phyloP scores from a whole-genome alignment of 495 filamentous ascomycete genomes.

The Aspergillus mulundensis region DNA sequence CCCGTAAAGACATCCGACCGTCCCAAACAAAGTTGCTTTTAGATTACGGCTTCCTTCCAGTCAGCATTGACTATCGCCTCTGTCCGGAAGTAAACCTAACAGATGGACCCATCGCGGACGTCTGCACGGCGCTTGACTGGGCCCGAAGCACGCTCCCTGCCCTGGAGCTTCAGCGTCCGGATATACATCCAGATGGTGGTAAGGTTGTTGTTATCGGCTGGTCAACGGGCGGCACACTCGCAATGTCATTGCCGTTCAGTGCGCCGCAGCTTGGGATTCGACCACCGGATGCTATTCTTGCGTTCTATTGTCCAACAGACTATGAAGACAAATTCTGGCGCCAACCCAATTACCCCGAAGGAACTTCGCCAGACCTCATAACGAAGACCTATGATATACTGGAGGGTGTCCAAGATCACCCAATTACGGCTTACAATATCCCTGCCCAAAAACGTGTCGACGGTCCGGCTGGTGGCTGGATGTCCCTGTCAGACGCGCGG shows the following conservation, averaged over 20 bases:
- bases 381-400: not conserved
- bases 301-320: conserved; percentile 50
- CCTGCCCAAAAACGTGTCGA: not conserved
- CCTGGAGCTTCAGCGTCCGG: conserved; percentile 7
- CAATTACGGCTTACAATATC: conserved; percentile 25
- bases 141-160: conserved; percentile 34
- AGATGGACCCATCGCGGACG: conserved; percentile 50
- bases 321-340: conserved; percentile 32
- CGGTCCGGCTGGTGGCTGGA: conserved; percentile 21
- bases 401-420: conserved; percentile 20
- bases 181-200: conserved; percentile 11
- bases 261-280: not conserved
- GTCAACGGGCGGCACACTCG: conserved; percentile 54
- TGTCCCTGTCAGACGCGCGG: conserved; percentile 32
- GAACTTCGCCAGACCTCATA: not conserved
- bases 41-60: conserved; percentile 42
- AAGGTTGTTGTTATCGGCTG: conserved; percentile 51
- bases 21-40: conserved; percentile 39
- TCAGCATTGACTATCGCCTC: conserved; percentile 49
- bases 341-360: conserved; percentile 13
- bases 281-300: conserved; percentile 46
- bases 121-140: conserved; percentile 45
- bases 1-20: conserved; percentile 42
- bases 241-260: conserved; percentile 31
- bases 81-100: conserved; percentile 26